Percentiles rank a stretch among this genome's conserved stretches.
phyloP scores from a whole-genome alignment of 1,284 basidiomycete species.

The Trametes hirsuta region DNA sequence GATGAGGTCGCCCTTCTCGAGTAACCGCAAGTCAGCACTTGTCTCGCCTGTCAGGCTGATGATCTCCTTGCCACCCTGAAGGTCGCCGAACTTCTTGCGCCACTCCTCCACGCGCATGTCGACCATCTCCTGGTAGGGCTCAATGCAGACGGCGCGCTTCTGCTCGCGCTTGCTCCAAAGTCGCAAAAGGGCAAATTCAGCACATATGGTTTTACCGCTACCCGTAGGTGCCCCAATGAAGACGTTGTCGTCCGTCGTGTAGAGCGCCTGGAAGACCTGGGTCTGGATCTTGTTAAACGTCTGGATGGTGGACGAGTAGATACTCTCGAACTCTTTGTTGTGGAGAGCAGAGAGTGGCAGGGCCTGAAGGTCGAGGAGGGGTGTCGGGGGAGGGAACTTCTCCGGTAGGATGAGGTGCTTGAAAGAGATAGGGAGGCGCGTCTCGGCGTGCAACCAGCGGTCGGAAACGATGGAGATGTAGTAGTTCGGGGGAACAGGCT shows the following conservation, averaged over 20 bases:
- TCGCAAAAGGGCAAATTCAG: conserved; percentile 92
- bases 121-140: conserved; percentile 98
- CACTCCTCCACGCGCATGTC: conserved; percentile 90
- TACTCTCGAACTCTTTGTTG: conserved; percentile 87
- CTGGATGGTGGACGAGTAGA: conserved; percentile 80
- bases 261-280: conserved; percentile 97
- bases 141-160: conserved; percentile 91
- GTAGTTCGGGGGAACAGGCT: conserved; percentile 97
- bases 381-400: conserved; percentile 93
- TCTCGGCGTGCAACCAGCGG: conserved; percentile 95
- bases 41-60: conserved; percentile 94
- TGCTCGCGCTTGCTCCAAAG: conserved; percentile 89
- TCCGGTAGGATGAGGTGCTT: conserved; percentile 97
- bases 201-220: conserved; percentile 96
- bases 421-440: conserved; percentile 94
- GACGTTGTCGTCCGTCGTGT: conserved; percentile 94
- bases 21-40: conserved; percentile 87
- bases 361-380: conserved; percentile 91
- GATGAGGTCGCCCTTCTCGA: conserved; percentile 92
- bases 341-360: conserved; percentile 91
- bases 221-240: conserved; percentile 97
- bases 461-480: conserved; percentile 96
- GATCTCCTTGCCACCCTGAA: conserved; percentile 92
- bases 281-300: conserved; percentile 99
- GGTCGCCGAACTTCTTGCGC: conserved; percentile 79